These are phyloP conservation scores for Acer saccharum DNA, from an alignment of 345 rosid genomes.

Conservation along the genomic window DNA sequence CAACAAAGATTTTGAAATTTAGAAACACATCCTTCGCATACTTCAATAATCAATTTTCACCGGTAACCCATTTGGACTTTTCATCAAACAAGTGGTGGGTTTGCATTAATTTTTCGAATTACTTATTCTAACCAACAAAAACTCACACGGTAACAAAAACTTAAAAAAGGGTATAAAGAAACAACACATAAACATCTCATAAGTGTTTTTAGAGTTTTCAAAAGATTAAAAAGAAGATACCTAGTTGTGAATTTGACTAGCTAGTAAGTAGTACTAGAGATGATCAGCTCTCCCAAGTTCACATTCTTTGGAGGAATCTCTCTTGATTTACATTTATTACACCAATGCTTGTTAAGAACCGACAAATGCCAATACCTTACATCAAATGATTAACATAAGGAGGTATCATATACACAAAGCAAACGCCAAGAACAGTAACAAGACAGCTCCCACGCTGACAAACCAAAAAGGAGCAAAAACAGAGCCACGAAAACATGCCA, in stretches of 20 bases:
- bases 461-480: too few species aligned
- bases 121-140: background rate
- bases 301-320: too few species aligned
- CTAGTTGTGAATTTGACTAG: too few species aligned
- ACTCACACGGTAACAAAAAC: background rate
- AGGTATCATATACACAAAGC: too few species aligned
- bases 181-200: background rate
- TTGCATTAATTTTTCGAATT: background rate
- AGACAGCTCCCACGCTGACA: too few species aligned
- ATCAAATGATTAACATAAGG: too few species aligned
- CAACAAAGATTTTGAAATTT: background rate
- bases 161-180: background rate
- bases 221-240: background rate
- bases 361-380: too few species aligned
- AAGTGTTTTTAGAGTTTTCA: background rate
- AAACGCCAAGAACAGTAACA: too few species aligned
- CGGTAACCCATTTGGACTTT: background rate
- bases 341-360: too few species aligned
- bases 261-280: too few species aligned
- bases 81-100: slow-evolving; percentile 6
- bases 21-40: background rate
- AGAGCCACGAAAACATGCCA: too few species aligned
- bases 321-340: background rate
- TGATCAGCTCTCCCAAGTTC: too few species aligned
- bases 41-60: background rate